Percentiles rank a stretch among this genome's conserved stretches.
Conservation (phyloP, 2,329 filamentous ascomycete species). For the Emergomyces africanus region DNA sequence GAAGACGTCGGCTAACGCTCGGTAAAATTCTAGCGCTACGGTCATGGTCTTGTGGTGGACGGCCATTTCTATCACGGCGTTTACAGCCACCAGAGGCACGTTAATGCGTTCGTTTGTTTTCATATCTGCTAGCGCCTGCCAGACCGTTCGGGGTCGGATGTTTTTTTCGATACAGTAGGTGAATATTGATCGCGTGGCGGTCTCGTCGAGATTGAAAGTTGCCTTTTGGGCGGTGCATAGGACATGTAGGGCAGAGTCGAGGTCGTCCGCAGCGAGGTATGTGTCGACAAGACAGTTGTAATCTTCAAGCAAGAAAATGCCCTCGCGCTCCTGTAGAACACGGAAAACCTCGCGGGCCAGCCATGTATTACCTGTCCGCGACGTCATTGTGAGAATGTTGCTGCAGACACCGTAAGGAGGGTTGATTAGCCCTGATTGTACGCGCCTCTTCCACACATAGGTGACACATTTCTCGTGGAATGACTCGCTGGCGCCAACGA, state of each 20-base stretch:
- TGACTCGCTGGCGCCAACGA: constrained; percentile 59
- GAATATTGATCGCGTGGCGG: constrained; percentile 53
- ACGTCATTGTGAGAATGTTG: constrained; percentile 59
- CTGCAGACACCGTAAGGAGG: constrained; percentile 52
- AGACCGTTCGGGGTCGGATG: constrained; percentile 38
- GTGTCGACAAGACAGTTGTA: constrained; percentile 69
- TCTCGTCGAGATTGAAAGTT: constrained; percentile 43
- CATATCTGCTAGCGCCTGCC: constrained; percentile 45
- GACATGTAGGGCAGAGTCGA: constrained; percentile 54
- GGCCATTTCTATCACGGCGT: constrained; percentile 40
- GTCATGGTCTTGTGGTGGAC: constrained; percentile 33
- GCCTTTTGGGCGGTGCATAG: constrained; percentile 61
- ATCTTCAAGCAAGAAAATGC: constrained; percentile 49
- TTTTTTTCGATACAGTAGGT: constrained; percentile 38
- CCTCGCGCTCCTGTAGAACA: constrained; percentile 46
- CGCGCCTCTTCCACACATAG: constrained; percentile 58
- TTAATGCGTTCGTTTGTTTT: constrained; percentile 31
- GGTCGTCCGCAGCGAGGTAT: constrained; percentile 48
- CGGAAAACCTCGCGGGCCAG: constrained; percentile 62
- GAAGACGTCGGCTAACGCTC: constrained; percentile 43
- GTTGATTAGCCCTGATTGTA: constrained; percentile 46
- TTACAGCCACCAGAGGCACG: constrained; percentile 38
- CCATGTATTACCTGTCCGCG: constrained; percentile 51
- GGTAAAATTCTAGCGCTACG: constrained; percentile 48
- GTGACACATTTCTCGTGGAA: constrained; percentile 51